Conservation (phyloP, 257 asterid genomes). For the Solanum paucissectum region DNA sequence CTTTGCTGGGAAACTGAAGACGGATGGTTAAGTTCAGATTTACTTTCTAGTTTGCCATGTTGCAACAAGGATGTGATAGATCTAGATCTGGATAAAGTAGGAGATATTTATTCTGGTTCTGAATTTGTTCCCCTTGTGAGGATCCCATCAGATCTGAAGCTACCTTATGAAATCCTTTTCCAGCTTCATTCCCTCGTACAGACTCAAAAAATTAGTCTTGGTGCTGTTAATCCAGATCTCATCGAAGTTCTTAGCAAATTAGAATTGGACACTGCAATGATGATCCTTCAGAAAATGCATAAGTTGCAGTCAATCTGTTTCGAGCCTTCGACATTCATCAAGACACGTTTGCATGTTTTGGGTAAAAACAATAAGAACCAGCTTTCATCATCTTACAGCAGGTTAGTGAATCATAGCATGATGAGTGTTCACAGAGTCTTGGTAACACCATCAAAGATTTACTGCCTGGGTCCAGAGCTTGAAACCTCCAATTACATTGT, state of each 20-base stretch:
- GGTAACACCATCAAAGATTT: constrained; percentile 70
- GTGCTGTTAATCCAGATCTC: constrained; percentile 41
- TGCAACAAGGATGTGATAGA: constrained; percentile 25
- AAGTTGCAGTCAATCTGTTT: constrained; percentile 56
- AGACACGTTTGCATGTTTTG: constrained; percentile 16
- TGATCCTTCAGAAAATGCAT: constrained; percentile 58
- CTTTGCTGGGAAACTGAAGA: constrained; percentile 62
- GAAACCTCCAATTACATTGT: constrained; percentile 82
- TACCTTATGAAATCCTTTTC: constrained; percentile 71
- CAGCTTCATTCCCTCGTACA: constrained; percentile 86
- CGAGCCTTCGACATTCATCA: constrained; percentile 47
- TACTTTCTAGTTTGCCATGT: constrained; percentile 39
- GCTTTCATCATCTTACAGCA: constrained; percentile 19
- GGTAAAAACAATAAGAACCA: constrained; percentile 12
- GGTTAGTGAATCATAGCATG: constrained; percentile 34
- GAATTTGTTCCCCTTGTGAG: constrained; percentile 59
- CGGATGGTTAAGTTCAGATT: constrained; percentile 25
- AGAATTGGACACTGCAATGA: constrained; percentile 37
- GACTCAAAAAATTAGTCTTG: constrained; percentile 65
- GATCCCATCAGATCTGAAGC: constrained; percentile 16
- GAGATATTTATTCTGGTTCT: constrained; percentile 22
- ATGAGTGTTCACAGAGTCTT: constrained; percentile 82
- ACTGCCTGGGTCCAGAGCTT: constrained; percentile 89
- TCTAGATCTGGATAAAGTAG: constrained; percentile 33
- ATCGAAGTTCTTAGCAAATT: constrained; percentile 38